Base-by-base conservation (phyloP, 2,329 filamentous ascomycete genomes). In the Ampelomyces quisqualis region DNA sequence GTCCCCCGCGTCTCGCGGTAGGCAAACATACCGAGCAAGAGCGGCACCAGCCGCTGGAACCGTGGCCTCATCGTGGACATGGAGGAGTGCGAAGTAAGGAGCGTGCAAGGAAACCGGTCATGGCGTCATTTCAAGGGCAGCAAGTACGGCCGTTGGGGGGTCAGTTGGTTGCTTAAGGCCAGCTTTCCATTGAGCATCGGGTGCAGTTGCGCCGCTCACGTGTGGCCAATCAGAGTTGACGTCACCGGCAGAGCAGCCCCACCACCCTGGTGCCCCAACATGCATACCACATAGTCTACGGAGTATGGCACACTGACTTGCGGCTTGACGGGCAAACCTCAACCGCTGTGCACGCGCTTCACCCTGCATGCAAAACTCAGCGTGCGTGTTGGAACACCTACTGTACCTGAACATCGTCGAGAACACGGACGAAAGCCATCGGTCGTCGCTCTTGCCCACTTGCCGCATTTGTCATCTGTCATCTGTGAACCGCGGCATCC, bases 41-140 rank as follows among this genome's bases (percentile, higher is more conserved):
- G 60, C 64, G 62, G 62, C 58, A 64, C 51, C 37, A 60, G 62
- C 64, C 64, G 65, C 62, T 48, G 57, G 43, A 57, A 48, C 49
- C 49, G 59, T 48, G 53, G 60, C 57, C 58, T 68, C 65, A 68
- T 68, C 43, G 52, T 58, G 36, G 52, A 14, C 36, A 26, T 34
- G 20, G n/a, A n/a, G n/a, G n/a, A 34, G 42, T 51, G 26, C 27
- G 37, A 41, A 47, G 35, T 29, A 41, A 48, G 39, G 43, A 42
- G 15, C 38, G 33, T 40, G 24, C 40, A 47, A 43, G 34, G 34
- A 22, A 39, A 48, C 48, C 26, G 47, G 38, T 67, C 64, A 68
- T 67, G 19, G 58, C 62, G 58, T 57, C 58, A 63, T 58, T 13
- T 55, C 40, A 54, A 39, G 22, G 32, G 32, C 15, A 37, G 34